Base-by-base conservation (phyloP, 1,284 basidiomycete genomes). In the Pascua sp. region DNA sequence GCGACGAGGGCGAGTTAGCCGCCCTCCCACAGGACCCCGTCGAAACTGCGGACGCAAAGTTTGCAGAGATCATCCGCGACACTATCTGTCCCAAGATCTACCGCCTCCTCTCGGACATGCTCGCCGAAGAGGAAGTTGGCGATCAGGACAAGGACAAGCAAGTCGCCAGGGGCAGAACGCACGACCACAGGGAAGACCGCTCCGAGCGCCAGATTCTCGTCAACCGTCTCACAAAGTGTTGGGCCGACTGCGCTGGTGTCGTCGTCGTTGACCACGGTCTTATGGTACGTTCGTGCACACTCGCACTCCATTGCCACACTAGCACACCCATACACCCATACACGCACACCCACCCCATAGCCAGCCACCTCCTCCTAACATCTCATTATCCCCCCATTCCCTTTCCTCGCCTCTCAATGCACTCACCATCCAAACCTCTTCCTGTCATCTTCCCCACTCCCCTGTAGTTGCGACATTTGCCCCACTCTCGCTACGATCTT, bases 201-300 rank as follows among this genome's bases (percentile, higher is more conserved):
- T 56, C 46, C 4, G 78, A 79, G 10, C 54, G 66, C 24, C 70
- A 69, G 39, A 51, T 63, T 5, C 73, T 76, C 48, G 64, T 79
- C 42, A 82, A 85, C 61, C 70, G 78, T 42, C 84, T 90, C 76
- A 81, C 91, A 17, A 84, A 86, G 60, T 87, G 86, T 66, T 94
- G 90, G 89, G 81, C 88, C 4, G 84, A 86, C 9, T 91, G 88
- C 66, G 85, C 83, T 0, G 81, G 82, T 41, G 82, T 90, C 18
- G 69, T 88, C 11, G 76, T 78, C 1, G 84, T 89, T 10, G 82
- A 84, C 54, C 85, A 86, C 59, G 79, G 80, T 11, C 73, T 80
- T 57, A 77, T 79, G 66, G 86, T 85, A 55, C 64, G 78, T 41
- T 47, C 8, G 7, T 32, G 24, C 3, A 32, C 24, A 3, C 4